Percentiles rank a stretch among this genome's conserved stretches.
These are phyloP conservation scores for Euphorbia pulcherrima DNA, from an alignment of 345 rosid species.

Conservation along the genomic window DNA sequence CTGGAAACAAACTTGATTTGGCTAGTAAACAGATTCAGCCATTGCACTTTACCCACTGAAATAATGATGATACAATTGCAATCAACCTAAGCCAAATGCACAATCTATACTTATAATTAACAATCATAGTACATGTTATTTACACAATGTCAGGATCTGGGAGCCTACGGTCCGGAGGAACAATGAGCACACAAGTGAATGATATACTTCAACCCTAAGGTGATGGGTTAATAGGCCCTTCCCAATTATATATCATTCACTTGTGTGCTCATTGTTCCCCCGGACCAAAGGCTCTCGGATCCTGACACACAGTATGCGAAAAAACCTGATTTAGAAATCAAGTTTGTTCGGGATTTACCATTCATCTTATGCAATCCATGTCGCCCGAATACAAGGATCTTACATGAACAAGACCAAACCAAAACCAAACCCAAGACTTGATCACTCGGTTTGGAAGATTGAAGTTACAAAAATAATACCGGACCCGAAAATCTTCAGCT, in stretches of 20 bases:
- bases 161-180: no score
- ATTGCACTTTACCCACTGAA: background rate
- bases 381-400: background rate
- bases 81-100: background rate
- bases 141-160: no score
- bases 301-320: no score
- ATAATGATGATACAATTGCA: background rate
- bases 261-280: no score
- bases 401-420: constrained; percentile 12
- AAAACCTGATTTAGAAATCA: background rate
- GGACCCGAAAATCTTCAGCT: constrained; percentile 3
- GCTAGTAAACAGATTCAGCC: background rate
- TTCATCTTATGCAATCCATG: background rate
- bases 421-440: constrained; percentile 1
- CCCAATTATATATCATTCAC: no score
- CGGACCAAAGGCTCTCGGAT: no score
- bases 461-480: background rate
- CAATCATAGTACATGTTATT: background rate
- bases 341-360: background rate
- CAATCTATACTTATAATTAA: background rate
- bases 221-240: no score
- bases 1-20: background rate
- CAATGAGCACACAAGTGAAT: no score
- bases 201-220: no score
- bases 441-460: background rate